Evolutionary conservation across 257 asterid genomes (phyloP).

Genomic region (Salvia miltiorrhiza): DNA sequence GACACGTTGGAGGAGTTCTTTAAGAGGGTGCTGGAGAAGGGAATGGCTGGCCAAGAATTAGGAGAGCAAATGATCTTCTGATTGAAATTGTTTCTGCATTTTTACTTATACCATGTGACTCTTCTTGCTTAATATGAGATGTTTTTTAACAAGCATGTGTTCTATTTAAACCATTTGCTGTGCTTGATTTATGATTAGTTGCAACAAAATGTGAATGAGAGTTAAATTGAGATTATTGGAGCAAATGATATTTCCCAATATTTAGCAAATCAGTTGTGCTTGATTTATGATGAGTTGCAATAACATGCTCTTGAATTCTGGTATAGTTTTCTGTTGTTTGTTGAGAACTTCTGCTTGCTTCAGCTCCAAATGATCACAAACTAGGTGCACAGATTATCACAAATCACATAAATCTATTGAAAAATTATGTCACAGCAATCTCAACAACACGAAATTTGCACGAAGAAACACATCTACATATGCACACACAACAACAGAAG

Average conservation of each 20-base stretch:
- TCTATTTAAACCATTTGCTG: neutral
- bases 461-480: constrained; percentile 18
- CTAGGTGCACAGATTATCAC: neutral
- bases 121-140: constrained; percentile 1
- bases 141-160: constrained; percentile 7
- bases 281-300: too few relatives aligned
- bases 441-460: neutral
- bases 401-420: neutral
- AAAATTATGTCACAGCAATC: neutral
- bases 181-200: constrained; percentile 14
- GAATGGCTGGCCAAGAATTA: constrained; percentile 92
- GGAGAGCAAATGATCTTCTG: constrained; percentile 85
- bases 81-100: neutral
- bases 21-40: constrained; percentile 67
- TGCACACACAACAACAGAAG: constrained; percentile 28
- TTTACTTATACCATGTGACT: neutral
- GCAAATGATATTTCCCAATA: too few relatives aligned
- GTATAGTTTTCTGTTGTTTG: neutral
- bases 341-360: too few relatives aligned
- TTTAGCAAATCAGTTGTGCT: too few relatives aligned
- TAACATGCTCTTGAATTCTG: too few relatives aligned
- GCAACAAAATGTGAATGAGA: constrained; percentile 3
- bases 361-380: too few relatives aligned
- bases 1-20: constrained; percentile 91
- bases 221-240: neutral